phyloP scores from a whole-genome alignment of 2,329 filamentous ascomycete species.

The Grosmannia clavigera region DNA sequence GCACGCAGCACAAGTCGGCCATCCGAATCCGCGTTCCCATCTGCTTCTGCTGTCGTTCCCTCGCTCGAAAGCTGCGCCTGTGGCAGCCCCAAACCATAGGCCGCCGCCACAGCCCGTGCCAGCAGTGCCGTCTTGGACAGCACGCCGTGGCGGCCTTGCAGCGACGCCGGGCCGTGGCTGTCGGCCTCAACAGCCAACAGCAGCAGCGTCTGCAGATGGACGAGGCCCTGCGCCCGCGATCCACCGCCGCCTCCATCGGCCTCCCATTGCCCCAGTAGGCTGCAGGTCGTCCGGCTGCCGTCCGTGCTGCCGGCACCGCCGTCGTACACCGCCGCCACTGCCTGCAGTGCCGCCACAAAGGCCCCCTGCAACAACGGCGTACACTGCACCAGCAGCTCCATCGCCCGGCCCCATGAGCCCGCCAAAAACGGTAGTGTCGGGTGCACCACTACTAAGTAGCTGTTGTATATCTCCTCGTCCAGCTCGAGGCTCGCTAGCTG shows the following conservation, averaged over 20 bases:
- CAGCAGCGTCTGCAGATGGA: conserved; percentile 55
- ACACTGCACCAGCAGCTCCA: conserved; percentile 42
- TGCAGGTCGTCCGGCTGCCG: conserved; percentile 26
- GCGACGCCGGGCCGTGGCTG: conserved; percentile 32
- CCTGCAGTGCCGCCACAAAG: conserved; percentile 50
- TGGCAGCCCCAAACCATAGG: conserved; percentile 53
- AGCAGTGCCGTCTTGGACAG: conserved; percentile 43
- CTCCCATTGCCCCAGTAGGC: conserved; percentile 41
- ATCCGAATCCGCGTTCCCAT: conserved; percentile 46
- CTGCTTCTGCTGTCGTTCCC: conserved; percentile 22
- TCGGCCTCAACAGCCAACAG: conserved; percentile 56
- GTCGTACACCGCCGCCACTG: conserved; percentile 41
- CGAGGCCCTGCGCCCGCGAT: conserved; percentile 27
- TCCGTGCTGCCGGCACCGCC: conserved; percentile 16
- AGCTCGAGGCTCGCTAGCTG: neutral
- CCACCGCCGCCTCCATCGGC: conserved; percentile 21
- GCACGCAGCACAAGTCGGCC: conserved; percentile 50
- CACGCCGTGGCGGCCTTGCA: conserved; percentile 28
- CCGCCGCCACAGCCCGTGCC: conserved; percentile 52
- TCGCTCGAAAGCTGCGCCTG: conserved; percentile 16
- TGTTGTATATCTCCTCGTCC: conserved; percentile 15
- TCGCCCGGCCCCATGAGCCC: conserved; percentile 40
- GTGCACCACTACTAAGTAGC: conserved; percentile 54
- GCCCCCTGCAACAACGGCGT: conserved; percentile 46
- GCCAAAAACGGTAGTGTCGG: conserved; percentile 56